Evolutionary conservation across 805 yeast genomes (phyloP).

Genomic region (Zygotorulaspora florentina): DNA sequence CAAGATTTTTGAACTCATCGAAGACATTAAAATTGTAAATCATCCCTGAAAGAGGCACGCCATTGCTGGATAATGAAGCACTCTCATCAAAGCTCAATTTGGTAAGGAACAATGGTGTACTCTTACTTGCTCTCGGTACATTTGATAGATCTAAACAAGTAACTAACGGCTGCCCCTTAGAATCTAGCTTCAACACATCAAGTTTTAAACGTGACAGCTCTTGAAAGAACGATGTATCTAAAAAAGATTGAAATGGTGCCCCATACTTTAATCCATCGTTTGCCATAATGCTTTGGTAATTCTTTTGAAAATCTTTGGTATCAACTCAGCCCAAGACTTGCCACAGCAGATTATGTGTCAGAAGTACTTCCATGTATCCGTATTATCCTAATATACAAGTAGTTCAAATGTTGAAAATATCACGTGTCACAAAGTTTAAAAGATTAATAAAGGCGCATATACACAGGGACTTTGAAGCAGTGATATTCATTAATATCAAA

Average conservation of each 20-base stretch:
- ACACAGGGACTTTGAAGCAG: no score
- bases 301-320: background rate
- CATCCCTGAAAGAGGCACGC: constrained; percentile 34
- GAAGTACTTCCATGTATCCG: no score
- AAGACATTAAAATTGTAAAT: constrained; percentile 70
- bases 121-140: constrained; percentile 13
- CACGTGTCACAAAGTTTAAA: no score
- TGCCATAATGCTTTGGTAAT: constrained; percentile 8
- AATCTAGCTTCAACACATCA: constrained; percentile 58
- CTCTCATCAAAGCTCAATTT: constrained; percentile 34
- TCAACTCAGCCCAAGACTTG: no score
- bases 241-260: constrained; percentile 59
- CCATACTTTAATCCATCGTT: constrained; percentile 26
- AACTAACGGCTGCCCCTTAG: constrained; percentile 26
- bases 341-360: no score
- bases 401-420: no score
- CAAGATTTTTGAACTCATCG: constrained; percentile 71
- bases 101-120: constrained; percentile 24
- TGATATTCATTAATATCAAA: no score
- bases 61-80: constrained; percentile 3
- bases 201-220: constrained; percentile 68
- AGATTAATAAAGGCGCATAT: no score
- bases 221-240: constrained; percentile 84
- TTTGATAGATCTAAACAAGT: constrained; percentile 26
- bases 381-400: no score